Evolutionary conservation across 345 rosid genomes (phyloP).

Genomic region (Salix caprea): DNA sequence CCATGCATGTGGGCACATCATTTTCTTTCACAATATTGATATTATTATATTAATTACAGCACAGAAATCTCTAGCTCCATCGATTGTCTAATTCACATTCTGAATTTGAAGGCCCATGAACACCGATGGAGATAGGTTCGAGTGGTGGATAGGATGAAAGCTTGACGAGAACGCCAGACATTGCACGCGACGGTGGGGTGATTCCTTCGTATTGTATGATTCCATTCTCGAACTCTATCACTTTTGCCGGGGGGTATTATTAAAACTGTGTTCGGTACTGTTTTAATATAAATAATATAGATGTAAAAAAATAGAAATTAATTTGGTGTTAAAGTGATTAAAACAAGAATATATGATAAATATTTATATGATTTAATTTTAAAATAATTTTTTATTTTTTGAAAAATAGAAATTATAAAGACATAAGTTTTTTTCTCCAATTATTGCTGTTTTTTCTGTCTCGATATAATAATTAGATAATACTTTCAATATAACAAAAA

Average conservation of each 20-base stretch:
- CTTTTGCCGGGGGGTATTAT: background rate
- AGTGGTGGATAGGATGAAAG: slow-evolving; percentile 9
- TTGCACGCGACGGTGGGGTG: slow-evolving; percentile 19
- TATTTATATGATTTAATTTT: too few relatives aligned
- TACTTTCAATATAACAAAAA: too few relatives aligned
- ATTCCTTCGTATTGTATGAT: background rate
- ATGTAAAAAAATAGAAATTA: too few relatives aligned
- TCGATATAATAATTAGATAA: too few relatives aligned
- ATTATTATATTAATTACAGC: background rate
- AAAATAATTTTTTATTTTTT: too few relatives aligned
- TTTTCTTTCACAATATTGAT: background rate
- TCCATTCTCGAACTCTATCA: background rate
- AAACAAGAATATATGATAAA: too few relatives aligned
- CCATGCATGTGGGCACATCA: background rate
- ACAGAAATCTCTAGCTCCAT: background rate
- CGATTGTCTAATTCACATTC: background rate
- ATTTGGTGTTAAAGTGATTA: too few relatives aligned
- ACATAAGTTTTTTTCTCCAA: too few relatives aligned
- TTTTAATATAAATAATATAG: too few relatives aligned
- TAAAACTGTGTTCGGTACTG: too few relatives aligned
- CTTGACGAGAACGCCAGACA: slow-evolving; percentile 8
- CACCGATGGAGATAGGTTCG: background rate
- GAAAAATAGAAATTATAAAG: too few relatives aligned
- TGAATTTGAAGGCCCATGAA: background rate
- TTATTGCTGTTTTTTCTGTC: too few relatives aligned